Evolutionary conservation across 2,329 filamentous ascomycete species (phyloP).

Genomic region (Metarhizium humberi): DNA sequence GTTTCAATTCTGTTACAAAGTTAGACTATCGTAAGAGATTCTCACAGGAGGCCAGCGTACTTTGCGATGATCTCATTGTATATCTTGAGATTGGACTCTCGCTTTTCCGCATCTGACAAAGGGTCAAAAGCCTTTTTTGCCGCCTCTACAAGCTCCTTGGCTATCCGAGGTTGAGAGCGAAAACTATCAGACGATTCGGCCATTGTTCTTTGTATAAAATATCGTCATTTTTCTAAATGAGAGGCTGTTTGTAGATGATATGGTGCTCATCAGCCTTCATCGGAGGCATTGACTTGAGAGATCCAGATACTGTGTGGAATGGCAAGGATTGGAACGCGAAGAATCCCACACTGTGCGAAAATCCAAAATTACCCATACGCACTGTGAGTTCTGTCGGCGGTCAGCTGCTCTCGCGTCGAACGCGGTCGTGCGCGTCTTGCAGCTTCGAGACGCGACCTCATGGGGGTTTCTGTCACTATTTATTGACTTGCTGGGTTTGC

Average conservation of each 20-base stretch:
- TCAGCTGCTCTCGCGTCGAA: constrained; percentile 20
- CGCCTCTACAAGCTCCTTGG: constrained; percentile 26
- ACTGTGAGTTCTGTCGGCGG: not conserved
- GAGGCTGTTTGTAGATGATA: not conserved
- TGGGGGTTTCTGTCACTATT: not conserved
- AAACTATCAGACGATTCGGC: constrained; percentile 13
- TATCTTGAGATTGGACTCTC: constrained; percentile 25
- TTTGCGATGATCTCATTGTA: constrained; percentile 39
- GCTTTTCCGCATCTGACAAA: constrained; percentile 20
- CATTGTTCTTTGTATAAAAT: constrained; percentile 12
- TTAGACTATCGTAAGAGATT: constrained; percentile 1
- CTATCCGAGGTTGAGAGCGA: constrained; percentile 18
- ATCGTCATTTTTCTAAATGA: not conserved
- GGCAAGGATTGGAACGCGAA: too few relatives aligned
- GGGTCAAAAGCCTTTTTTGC: constrained; percentile 43
- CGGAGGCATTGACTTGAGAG: too few relatives aligned
- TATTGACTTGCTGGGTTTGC: not conserved
- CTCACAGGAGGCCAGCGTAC: constrained; percentile 22
- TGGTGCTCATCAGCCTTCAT: not conserved
- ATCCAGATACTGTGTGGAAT: too few relatives aligned
- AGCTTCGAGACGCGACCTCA: not conserved
- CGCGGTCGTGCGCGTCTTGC: constrained; percentile 1
- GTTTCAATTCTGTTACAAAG: constrained; percentile 22
- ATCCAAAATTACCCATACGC: not conserved
- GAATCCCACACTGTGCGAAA: constrained; percentile 1